A percentile compares a stretch with the other conserved stretches of the same genome.
Evolutionary conservation across 768 basidiomycete genomes (phyloP).

Genomic region (Paxillus ammoniavirescens): DNA sequence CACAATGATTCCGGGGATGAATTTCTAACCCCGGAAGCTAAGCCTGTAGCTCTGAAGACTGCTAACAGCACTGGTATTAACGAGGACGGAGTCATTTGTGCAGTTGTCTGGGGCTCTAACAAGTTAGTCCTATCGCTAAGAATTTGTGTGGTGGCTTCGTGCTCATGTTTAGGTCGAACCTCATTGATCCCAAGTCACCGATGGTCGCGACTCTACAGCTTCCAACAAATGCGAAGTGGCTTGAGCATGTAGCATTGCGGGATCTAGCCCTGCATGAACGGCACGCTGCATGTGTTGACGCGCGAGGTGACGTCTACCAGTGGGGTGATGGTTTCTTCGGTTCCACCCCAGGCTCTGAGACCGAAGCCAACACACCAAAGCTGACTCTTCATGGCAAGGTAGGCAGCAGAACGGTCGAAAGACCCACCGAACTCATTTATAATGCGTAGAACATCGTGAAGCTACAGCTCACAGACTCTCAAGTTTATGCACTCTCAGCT

Average conservation of each 20-base stretch:
- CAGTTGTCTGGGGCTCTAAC: slow-evolving; percentile 77
- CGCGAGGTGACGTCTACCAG: slow-evolving; percentile 78
- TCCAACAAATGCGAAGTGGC: slow-evolving; percentile 53
- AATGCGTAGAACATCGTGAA: slow-evolving; percentile 60
- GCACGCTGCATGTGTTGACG: slow-evolving; percentile 76
- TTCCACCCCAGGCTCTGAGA: slow-evolving; percentile 16
- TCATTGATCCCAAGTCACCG: slow-evolving; percentile 41
- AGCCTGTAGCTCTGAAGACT: background rate
- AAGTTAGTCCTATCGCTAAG: slow-evolving; percentile 39
- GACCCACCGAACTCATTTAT: background rate
- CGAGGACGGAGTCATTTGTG: slow-evolving; percentile 36
- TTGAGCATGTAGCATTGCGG: slow-evolving; percentile 68
- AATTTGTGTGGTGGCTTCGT: background rate
- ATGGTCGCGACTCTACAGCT: slow-evolving; percentile 42
- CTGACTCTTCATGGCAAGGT: slow-evolving; percentile 68
- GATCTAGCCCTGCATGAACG: slow-evolving; percentile 66
- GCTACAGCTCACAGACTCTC: slow-evolving; percentile 56
- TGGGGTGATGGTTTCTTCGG: slow-evolving; percentile 73
- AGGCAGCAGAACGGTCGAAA: slow-evolving; percentile 5
- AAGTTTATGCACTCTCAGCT: slow-evolving; percentile 76
- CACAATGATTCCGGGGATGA: slow-evolving; percentile 34
- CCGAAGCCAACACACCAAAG: slow-evolving; percentile 38
- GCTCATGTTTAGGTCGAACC: slow-evolving; percentile 39
- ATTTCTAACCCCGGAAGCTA: slow-evolving; percentile 5
- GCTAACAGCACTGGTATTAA: slow-evolving; percentile 23